Evolutionary conservation across 148 eudicot genomes (phyloP).

Genomic region (Rhododendron henanense): DNA sequence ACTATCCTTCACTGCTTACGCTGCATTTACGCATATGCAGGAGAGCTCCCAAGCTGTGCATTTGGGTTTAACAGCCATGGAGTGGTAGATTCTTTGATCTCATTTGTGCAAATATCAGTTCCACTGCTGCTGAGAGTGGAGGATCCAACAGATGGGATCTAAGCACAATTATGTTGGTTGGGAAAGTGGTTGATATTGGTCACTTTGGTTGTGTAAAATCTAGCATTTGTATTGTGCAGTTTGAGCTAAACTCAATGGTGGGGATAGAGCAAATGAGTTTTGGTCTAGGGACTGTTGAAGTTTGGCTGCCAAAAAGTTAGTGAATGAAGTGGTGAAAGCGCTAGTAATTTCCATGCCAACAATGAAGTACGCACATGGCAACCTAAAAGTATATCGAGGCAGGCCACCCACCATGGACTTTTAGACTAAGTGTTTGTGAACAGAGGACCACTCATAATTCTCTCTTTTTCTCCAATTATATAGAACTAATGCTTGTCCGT

Average conservation of each 20-base stretch:
- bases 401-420: neutral
- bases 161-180: constrained; percentile 1
- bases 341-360: neutral
- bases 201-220: constrained; percentile 8
- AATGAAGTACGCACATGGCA: neutral
- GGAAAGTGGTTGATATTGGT: constrained; percentile 12
- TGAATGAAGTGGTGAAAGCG: neutral
- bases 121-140: neutral
- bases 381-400: constrained; percentile 4
- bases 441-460: neutral
- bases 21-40: no score
- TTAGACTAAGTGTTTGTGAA: neutral
- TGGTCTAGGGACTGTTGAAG: constrained; percentile 34
- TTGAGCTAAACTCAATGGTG: neutral
- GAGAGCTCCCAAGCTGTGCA: no score
- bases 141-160: constrained; percentile 3
- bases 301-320: constrained; percentile 45
- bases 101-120: neutral
- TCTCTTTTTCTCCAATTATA: neutral
- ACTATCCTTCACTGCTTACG: no score
- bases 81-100: no score
- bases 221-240: neutral
- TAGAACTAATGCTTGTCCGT: no score
- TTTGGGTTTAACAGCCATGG: no score
- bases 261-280: neutral